Evolutionary conservation across 257 asterid genomes (phyloP), one percentile per base, ranked within the genome.

Genomic region (Osmanthus fragrans): DNA sequence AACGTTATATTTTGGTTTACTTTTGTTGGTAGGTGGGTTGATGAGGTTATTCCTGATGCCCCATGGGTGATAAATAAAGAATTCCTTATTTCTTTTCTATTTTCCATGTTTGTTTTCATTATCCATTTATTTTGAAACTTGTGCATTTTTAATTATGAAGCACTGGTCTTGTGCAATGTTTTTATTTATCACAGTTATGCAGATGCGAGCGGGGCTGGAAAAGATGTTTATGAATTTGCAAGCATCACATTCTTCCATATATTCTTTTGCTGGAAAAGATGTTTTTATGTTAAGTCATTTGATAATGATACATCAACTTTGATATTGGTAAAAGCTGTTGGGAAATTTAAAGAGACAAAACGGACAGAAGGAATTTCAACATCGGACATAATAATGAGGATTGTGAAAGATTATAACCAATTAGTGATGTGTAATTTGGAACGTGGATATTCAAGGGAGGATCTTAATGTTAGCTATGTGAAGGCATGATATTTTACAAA

Each of bases 1-100:
- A 70, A 64, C 34, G 18, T 30, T 54, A 37, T 9, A 76, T 4
- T 56, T 34, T 54, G 11, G 67, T 37, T 77, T 73, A 21, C 78
- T 40, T 83, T 67, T 82, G 85, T 47, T 47, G 54, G 54, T 47
- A 95, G 99, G 90, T 95, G 99, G 99, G 99, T 95, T 80, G 99
- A 95, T 73, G 99, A 95, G 87, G 99, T 95, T 82, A 91, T 95
- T 76, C 97, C 97, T 71, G 97, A 91, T 89, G 98, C 99, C 15
- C 98, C 97, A 10, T 95, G 99, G 99, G 98, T 95, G 77, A 82
- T 91, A 80, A 84, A 89, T 76, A 97, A 88, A 71, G 99, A 93
- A 82, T 95, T 93, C 86, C 85, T 93, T 80, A 58, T 21, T 34
- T 5, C 25, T 34, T 6, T 49, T 42, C 47, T 54, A 70, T 8